Evolutionary conservation across 106 monocot species (phyloP).

Genomic region (Triglochin maritima): DNA sequence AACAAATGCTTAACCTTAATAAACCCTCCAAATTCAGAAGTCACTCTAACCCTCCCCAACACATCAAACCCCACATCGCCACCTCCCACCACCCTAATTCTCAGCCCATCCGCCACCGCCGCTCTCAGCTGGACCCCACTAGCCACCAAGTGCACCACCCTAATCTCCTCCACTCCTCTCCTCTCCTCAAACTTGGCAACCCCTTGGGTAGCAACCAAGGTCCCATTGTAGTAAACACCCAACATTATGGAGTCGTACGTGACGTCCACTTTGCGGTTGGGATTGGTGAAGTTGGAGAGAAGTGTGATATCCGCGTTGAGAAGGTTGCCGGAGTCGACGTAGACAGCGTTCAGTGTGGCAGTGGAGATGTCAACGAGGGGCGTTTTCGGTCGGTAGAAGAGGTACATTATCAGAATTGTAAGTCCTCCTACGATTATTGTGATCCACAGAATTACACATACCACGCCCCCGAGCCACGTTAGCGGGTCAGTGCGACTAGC

Average conservation of each 20-base stretch:
- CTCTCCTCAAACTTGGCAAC: slow-evolving; percentile 34
- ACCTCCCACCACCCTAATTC: slow-evolving; percentile 8
- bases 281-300: slow-evolving; percentile 72
- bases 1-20: slow-evolving; percentile 37
- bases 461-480: slow-evolving; percentile 19
- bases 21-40: slow-evolving; percentile 26
- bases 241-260: slow-evolving; percentile 32
- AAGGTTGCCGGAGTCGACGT: slow-evolving; percentile 40
- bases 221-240: slow-evolving; percentile 43
- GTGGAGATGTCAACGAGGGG: slow-evolving; percentile 45
- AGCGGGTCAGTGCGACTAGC: slow-evolving; percentile 10
- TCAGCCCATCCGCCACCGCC: slow-evolving; percentile 23
- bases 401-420: slow-evolving; percentile 46
- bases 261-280: slow-evolving; percentile 52
- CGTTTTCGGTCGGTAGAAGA: slow-evolving; percentile 47
- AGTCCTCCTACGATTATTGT: slow-evolving; percentile 44
- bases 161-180: slow-evolving; percentile 20
- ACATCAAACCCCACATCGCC: slow-evolving; percentile 26
- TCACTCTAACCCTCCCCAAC: slow-evolving; percentile 24
- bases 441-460: slow-evolving; percentile 46
- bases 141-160: slow-evolving; percentile 41
- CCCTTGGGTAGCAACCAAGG: slow-evolving; percentile 39
- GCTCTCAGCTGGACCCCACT: slow-evolving; percentile 41
- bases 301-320: slow-evolving; percentile 80
- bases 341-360: slow-evolving; percentile 60